Evolutionary conservation across 495 filamentous ascomycete genomes (phyloP), one percentile per base, ranked within the genome.

Genomic region (Schizothecium vesticola): DNA sequence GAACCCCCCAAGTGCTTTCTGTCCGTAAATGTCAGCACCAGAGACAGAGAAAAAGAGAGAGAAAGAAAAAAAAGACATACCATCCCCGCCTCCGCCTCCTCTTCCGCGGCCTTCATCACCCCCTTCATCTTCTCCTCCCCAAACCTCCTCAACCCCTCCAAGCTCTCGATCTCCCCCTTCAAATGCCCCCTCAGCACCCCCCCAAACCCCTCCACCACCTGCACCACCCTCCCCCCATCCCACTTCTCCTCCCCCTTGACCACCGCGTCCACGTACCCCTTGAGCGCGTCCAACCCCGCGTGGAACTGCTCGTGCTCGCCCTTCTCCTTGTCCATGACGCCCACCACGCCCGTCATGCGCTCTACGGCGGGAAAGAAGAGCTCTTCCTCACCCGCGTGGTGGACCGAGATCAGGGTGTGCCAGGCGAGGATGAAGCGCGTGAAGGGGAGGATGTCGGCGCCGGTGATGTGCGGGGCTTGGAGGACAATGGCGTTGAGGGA

Each of bases 401-500:
- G 83, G 23, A 75, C 36, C 68, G 81, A 67, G 3, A 86, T 36
- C 26, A 78, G 67, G 2, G 22, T 19, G 63, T 66, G 65, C 71
- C 75, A 81, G 28, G 70, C 62, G 3, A 69, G 55, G 60, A 76
- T 77, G 71, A 73, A 78, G 61, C 75, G 77, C 65, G 80, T 67
- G 69, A 86, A 85, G 56, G 72, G 31, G 10, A 64, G 66, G 61
- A 77, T 64, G 67, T 85, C 75, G 22, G 57, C 10, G n/a, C 73
- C 57, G 26, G 57, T 64, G 56, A 80, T 69, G 63, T 80, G 70
- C 0, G 76, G 78, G 0, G 80, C 79, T 77, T 85, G 82, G 31
- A 80, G 74, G 75, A 84, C 83, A 74, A 85, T 84, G 63, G 76
- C 71, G 74, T 86, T 86, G 64, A 86, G 74, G n/a, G 73, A 72